phyloP scores from a whole-genome alignment of 306 rosid genomes.

The Cicer arietinum region DNA sequence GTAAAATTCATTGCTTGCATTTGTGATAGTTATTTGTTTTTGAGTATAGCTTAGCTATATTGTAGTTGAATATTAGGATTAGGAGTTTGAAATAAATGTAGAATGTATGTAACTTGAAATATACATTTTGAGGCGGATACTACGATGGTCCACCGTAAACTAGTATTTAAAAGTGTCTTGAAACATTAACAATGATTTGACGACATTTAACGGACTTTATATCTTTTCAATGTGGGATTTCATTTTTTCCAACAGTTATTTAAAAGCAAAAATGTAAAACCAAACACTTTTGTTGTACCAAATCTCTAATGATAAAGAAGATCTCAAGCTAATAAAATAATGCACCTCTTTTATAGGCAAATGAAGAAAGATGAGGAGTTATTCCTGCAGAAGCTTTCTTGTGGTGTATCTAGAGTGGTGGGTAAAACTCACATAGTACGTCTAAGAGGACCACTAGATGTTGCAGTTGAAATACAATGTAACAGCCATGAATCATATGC shows the following conservation, averaged over 20 bases:
- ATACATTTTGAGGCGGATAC: not conserved
- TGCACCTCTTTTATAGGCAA: slow-evolving; percentile 55
- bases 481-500: slow-evolving; percentile 52
- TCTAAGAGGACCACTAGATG: slow-evolving; percentile 57
- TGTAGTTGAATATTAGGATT: not conserved
- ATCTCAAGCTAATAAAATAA: slow-evolving; percentile 10
- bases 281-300: slow-evolving; percentile 17
- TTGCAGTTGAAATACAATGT: slow-evolving; percentile 39
- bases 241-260: no score
- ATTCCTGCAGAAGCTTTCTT: slow-evolving; percentile 60
- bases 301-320: slow-evolving; percentile 2
- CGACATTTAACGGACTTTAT: no score
- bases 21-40: not conserved
- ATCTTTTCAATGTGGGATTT: no score
- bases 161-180: no score
- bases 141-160: no score
- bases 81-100: not conserved
- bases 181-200: no score
- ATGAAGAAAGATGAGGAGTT: slow-evolving; percentile 69
- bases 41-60: not conserved
- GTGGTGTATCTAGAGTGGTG: slow-evolving; percentile 68
- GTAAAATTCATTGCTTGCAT: slow-evolving; percentile 25
- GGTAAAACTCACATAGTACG: slow-evolving; percentile 49
- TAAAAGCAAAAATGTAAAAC: not conserved
- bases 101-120: not conserved